Evolutionary conservation across 768 basidiomycete genomes (phyloP).

Genomic region (Agrocybe praecox): DNA sequence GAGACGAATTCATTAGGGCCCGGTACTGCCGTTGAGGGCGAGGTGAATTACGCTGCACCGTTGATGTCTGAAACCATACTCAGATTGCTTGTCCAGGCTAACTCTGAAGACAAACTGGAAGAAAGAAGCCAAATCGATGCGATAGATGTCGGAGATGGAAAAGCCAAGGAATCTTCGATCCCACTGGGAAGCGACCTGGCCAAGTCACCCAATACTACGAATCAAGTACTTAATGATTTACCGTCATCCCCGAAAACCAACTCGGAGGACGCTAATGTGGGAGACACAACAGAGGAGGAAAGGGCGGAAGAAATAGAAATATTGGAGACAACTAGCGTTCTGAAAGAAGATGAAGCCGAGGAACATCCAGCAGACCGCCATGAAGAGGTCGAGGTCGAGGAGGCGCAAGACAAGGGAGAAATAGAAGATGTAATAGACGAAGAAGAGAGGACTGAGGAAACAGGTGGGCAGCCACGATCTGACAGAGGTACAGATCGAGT

Average conservation of each 20-base stretch:
- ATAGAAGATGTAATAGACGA: slow-evolving; percentile 26
- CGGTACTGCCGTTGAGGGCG: too few relatives aligned
- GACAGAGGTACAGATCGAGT: too few relatives aligned
- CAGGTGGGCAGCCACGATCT: neutral
- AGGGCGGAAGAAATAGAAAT: slow-evolving; percentile 1
- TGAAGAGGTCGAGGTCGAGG: slow-evolving; percentile 19
- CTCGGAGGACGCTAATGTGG: neutral
- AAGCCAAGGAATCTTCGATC: too few relatives aligned
- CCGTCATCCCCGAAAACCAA: neutral
- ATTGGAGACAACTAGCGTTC: neutral
- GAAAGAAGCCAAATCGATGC: too few relatives aligned
- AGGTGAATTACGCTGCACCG: too few relatives aligned
- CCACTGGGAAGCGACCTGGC: too few relatives aligned
- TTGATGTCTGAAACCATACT: too few relatives aligned
- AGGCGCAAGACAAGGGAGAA: slow-evolving; percentile 10
- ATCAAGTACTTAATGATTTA: too few relatives aligned
- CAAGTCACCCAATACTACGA: too few relatives aligned
- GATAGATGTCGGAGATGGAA: too few relatives aligned
- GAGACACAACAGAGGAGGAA: neutral
- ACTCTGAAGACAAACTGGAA: too few relatives aligned
- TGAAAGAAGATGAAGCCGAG: slow-evolving; percentile 24
- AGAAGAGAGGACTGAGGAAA: slow-evolving; percentile 9
- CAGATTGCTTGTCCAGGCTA: too few relatives aligned
- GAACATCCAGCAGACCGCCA: slow-evolving; percentile 1
- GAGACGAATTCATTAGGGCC: neutral